Conservation (phyloP, 176 grass and related monocot species). For the Pontederia crassipes region DNA sequence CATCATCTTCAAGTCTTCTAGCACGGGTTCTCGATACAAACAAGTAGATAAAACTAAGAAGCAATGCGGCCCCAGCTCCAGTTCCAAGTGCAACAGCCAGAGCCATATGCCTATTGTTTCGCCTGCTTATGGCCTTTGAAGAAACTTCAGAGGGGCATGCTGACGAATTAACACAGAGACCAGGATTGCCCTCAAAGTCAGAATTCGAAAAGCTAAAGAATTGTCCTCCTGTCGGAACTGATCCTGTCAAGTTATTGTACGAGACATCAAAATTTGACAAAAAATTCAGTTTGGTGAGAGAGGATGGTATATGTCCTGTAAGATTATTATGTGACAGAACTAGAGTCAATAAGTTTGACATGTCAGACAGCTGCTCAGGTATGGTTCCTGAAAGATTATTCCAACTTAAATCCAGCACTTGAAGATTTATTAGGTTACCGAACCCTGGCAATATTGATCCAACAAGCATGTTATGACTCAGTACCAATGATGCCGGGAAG, state of each 20-base stretch:
- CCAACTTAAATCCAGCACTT: neutral
- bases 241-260: neutral
- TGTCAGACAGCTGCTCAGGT: neutral
- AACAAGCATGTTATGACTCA: neutral
- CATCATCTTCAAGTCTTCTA: conserved; percentile 49
- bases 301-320: neutral
- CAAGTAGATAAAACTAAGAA: conserved; percentile 38
- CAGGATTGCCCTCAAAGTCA: neutral
- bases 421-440: neutral
- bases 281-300: neutral
- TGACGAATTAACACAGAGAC: neutral
- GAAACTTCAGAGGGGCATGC: neutral
- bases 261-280: neutral
- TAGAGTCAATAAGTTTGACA: neutral
- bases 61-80: conserved; percentile 29
- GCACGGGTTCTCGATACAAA: conserved; percentile 34
- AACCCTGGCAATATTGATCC: neutral
- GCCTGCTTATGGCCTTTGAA: neutral
- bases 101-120: conserved; percentile 22
- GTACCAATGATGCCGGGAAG: neutral
- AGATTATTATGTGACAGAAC: neutral
- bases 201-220: neutral
- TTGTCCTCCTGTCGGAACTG: neutral
- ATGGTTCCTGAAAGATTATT: conserved; percentile 5
- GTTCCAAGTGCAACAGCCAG: conserved; percentile 38